A percentile compares a stretch with the other conserved stretches of the same genome.
Evolutionary conservation across 129 eudicot species (phyloP).

Genomic region (Flaveria linearis): DNA sequence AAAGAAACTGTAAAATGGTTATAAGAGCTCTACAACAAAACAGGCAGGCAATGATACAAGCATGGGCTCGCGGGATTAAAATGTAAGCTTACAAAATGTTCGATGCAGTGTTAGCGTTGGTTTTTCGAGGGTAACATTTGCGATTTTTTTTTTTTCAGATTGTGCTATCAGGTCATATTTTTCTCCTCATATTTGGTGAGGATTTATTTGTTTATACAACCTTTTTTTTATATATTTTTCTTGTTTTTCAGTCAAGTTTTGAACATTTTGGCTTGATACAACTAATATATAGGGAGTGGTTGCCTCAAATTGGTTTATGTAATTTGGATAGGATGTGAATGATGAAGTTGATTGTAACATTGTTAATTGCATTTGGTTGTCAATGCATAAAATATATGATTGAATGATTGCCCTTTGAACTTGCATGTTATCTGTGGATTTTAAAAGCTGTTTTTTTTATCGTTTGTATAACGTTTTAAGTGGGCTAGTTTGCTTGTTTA

Average conservation of each 20-base stretch:
- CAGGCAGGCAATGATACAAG: slow-evolving; percentile 34
- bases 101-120: slow-evolving; percentile 40
- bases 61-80: slow-evolving; percentile 61
- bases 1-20: slow-evolving; percentile 39
- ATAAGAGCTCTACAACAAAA: slow-evolving; percentile 32
- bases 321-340: slow-evolving; percentile 39
- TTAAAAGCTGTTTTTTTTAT: background rate
- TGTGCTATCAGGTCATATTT: slow-evolving; percentile 43
- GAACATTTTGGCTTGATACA: slow-evolving; percentile 27
- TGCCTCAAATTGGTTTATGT: slow-evolving; percentile 45
- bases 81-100: slow-evolving; percentile 32
- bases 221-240: background rate
- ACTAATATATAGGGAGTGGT: slow-evolving; percentile 29
- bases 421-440: background rate
- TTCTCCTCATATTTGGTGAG: slow-evolving; percentile 44
- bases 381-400: slow-evolving; percentile 27
- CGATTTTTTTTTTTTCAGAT: slow-evolving; percentile 35
- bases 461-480: no score
- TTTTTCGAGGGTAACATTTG: slow-evolving; percentile 41
- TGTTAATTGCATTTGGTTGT: slow-evolving; percentile 39
- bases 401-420: background rate
- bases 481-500: no score
- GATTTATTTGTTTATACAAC: slow-evolving; percentile 36
- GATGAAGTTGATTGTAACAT: slow-evolving; percentile 46
- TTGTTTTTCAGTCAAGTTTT: slow-evolving; percentile 18